phyloP scores from a whole-genome alignment of 257 asterid species.

The Ballota nigra region DNA sequence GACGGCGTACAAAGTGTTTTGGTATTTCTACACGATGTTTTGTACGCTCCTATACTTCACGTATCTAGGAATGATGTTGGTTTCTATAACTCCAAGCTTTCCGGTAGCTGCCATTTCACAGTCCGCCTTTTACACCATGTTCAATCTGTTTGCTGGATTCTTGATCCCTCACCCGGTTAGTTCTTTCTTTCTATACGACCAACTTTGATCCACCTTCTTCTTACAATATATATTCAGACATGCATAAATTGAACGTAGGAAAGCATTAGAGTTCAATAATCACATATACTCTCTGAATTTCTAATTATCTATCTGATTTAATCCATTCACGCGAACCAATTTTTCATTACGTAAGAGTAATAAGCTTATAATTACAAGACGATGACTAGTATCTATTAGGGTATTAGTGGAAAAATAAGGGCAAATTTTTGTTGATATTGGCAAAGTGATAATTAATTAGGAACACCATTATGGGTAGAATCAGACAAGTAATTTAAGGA shows the following conservation, averaged over 20 bases:
- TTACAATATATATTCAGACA: neutral
- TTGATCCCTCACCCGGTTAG: slow-evolving; percentile 53
- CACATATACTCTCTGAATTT: neutral
- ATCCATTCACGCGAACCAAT: too few relatives aligned
- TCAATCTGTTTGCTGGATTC: slow-evolving; percentile 58
- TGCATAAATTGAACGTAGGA: neutral
- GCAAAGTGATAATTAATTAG: too few relatives aligned
- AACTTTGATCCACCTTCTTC: neutral
- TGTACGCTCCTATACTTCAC: slow-evolving; percentile 50
- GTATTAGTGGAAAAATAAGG: too few relatives aligned
- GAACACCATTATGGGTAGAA: too few relatives aligned
- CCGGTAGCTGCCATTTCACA: slow-evolving; percentile 54
- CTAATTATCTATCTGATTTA: too few relatives aligned
- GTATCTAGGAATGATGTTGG: slow-evolving; percentile 57
- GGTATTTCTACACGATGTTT: slow-evolving; percentile 48
- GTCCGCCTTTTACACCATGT: slow-evolving; percentile 47
- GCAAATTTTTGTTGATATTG: too few relatives aligned
- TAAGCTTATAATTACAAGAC: too few relatives aligned
- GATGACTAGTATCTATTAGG: too few relatives aligned
- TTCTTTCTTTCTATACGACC: neutral
- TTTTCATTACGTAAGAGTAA: too few relatives aligned
- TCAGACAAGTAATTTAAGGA: too few relatives aligned
- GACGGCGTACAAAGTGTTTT: slow-evolving; percentile 47
- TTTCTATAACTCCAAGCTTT: slow-evolving; percentile 52
- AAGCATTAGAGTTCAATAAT: neutral